Evolutionary conservation across 257 asterid species (phyloP), one percentile per base, ranked within the genome.

Genomic region (Jacaranda copaia): DNA sequence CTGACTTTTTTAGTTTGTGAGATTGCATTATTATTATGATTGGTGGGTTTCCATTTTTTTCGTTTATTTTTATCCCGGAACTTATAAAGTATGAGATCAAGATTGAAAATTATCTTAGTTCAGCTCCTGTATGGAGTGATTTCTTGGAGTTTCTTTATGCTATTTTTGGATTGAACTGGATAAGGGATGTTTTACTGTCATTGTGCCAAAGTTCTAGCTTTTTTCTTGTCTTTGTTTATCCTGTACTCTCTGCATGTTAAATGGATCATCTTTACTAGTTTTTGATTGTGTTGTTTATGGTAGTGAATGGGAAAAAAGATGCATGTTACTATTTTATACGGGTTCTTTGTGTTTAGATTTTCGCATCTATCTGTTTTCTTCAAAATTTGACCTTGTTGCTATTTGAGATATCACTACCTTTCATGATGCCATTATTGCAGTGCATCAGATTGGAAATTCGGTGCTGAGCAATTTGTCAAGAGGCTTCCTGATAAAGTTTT

Each of bases 371-470:
- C 72, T 67, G 40, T 43, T n/a, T 67, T 67, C 40, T 25, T 67
- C 39, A 18, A 18, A 43, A 70, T 35, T 6, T 64, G 32, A 64
- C 70, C 13, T 39, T 36, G 35, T 64, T 20, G 15, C 61, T 56
- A 18, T 10, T 18, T 11, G 14, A 16, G 32, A 4, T 6, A 16
- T 32, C 32, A n/a, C 42, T 8, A 13, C 25, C 20, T 45, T 15
- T 55, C 61, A 15, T 36, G 52, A n/a, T 52, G 63, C 64, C 51
- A 3, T 70, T 65, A 32, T 68, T 72, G 85, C 90, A 91, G 97
- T 84, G 76, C 93, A 40, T 81, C 90, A 0, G 89, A 91, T 81
- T 91, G 97, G 96, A 89, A 83, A 75, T 91, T 82, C 42, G 97
- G 86, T 4, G 91, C 97, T 1, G 89, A 89, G 82, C 90, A 85